Conservation (phyloP, 495 filamentous ascomycete genomes). For the Aspergillus mulundensis region DNA sequence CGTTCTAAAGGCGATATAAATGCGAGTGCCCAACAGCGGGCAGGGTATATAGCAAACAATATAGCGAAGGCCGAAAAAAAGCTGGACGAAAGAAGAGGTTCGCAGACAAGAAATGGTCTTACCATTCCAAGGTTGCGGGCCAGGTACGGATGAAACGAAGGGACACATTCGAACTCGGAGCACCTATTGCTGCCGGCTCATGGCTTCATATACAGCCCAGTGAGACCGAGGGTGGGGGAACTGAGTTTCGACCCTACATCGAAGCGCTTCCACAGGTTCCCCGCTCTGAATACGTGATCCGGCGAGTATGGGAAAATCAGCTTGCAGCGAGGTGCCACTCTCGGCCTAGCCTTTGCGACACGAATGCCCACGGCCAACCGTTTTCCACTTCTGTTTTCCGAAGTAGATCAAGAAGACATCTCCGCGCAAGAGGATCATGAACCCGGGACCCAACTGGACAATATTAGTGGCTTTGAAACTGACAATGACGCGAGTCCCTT, state of each 20-base stretch:
- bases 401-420: constrained; percentile 21
- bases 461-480: constrained; percentile 1
- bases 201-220: no score
- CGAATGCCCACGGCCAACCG: constrained; percentile 26
- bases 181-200: no score
- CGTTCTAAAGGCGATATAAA: not conserved
- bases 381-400: constrained; percentile 23
- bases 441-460: constrained; percentile 34
- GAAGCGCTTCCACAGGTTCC: no score
- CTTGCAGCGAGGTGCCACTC: constrained; percentile 17
- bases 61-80: not conserved
- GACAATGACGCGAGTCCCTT: constrained; percentile 1
- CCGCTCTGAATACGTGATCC: no score
- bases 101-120: no score
- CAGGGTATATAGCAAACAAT: not conserved
- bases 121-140: no score
- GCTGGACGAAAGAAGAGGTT: not conserved
- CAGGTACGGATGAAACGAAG: no score
- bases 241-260: no score
- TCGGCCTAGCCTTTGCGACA: constrained; percentile 15
- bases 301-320: constrained; percentile 5
- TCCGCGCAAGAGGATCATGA: constrained; percentile 19
- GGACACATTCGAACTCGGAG: no score
- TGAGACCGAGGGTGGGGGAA: no score
- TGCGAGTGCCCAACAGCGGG: not conserved